These are phyloP conservation scores for Candida argentea DNA, from an alignment of 805 yeast genomes.

Conservation along the genomic window DNA sequence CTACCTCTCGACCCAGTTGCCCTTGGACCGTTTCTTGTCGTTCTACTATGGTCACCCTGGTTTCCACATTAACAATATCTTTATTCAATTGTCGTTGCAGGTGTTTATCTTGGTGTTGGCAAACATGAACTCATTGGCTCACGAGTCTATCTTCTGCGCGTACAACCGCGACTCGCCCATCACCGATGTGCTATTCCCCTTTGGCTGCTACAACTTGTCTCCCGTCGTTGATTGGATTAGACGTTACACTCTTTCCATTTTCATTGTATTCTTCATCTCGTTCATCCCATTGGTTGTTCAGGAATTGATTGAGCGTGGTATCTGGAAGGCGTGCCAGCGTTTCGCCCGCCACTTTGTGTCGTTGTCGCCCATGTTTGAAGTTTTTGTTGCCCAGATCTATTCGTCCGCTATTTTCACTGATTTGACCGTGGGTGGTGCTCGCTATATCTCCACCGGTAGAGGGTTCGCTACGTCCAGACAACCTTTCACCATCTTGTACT, in stretches of 20 bases:
- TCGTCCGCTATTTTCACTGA: slow-evolving; percentile 63
- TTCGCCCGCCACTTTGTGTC: slow-evolving; percentile 60
- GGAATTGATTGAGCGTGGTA: slow-evolving; percentile 74
- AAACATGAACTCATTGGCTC: slow-evolving; percentile 63
- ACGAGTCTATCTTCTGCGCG: slow-evolving; percentile 58
- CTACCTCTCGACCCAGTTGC: slow-evolving; percentile 71
- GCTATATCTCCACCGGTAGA: slow-evolving; percentile 79
- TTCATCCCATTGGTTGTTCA: slow-evolving; percentile 71
- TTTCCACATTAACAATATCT: slow-evolving; percentile 72
- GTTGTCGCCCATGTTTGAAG: slow-evolving; percentile 73
- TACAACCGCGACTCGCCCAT: slow-evolving; percentile 58
- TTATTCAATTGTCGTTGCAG: slow-evolving; percentile 68
- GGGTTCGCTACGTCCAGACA: slow-evolving; percentile 78
- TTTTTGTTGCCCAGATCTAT: slow-evolving; percentile 72
- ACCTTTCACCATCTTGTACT: slow-evolving; percentile 62
- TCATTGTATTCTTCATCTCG: slow-evolving; percentile 73
- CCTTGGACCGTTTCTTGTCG: slow-evolving; percentile 70
- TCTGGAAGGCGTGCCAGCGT: slow-evolving; percentile 65
- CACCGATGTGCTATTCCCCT: slow-evolving; percentile 55
- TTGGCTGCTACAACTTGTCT: slow-evolving; percentile 63
- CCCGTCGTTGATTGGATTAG: slow-evolving; percentile 77
- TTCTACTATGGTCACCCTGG: slow-evolving; percentile 85
- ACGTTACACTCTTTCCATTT: slow-evolving; percentile 71
- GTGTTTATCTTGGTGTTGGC: slow-evolving; percentile 60
- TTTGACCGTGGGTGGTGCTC: slow-evolving; percentile 76